phyloP scores from a whole-genome alignment of 1,284 basidiomycete genomes.

The Fomes fomentarius region DNA sequence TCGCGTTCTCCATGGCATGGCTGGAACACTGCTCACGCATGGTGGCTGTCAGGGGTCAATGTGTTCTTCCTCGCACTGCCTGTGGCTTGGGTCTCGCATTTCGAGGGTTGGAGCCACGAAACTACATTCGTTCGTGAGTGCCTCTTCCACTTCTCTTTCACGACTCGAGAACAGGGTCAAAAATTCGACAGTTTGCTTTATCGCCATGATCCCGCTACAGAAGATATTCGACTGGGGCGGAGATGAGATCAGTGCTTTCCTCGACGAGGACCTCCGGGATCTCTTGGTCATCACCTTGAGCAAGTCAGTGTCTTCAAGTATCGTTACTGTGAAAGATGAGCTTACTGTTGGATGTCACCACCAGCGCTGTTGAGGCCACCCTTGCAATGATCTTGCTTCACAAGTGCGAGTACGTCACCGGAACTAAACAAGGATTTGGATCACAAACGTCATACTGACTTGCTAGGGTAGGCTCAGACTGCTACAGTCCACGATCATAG shows the following conservation, averaged over 20 bases:
- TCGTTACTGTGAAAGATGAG: neutral
- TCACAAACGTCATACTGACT: too few species aligned
- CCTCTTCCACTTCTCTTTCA: too few species aligned
- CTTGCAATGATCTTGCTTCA: slow-evolving; percentile 64
- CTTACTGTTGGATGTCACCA: too few species aligned
- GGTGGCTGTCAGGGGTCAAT: slow-evolving; percentile 3
- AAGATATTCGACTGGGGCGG: slow-evolving; percentile 62
- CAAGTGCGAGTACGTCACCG: slow-evolving; percentile 69
- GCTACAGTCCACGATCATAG: slow-evolving; percentile 64
- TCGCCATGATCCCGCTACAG: slow-evolving; percentile 59
- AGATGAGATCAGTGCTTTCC: slow-evolving; percentile 62
- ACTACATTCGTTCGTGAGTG: slow-evolving; percentile 43
- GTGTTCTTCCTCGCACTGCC: slow-evolving; percentile 54
- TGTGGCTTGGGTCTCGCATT: slow-evolving; percentile 66
- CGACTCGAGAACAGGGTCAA: too few species aligned
- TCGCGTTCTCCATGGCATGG: neutral
- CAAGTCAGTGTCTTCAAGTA: slow-evolving; percentile 56
- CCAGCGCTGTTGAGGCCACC: slow-evolving; percentile 57
- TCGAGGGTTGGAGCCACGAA: slow-evolving; percentile 26
- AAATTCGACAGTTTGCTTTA: slow-evolving; percentile 46
- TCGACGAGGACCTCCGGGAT: slow-evolving; percentile 60
- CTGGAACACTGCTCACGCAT: neutral
- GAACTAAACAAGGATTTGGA: too few species aligned
- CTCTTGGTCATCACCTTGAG: slow-evolving; percentile 60
- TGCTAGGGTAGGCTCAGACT: slow-evolving; percentile 56